Conservation (phyloP, 2,329 filamentous ascomycete genomes). For the Trichoderma polysporum region DNA sequence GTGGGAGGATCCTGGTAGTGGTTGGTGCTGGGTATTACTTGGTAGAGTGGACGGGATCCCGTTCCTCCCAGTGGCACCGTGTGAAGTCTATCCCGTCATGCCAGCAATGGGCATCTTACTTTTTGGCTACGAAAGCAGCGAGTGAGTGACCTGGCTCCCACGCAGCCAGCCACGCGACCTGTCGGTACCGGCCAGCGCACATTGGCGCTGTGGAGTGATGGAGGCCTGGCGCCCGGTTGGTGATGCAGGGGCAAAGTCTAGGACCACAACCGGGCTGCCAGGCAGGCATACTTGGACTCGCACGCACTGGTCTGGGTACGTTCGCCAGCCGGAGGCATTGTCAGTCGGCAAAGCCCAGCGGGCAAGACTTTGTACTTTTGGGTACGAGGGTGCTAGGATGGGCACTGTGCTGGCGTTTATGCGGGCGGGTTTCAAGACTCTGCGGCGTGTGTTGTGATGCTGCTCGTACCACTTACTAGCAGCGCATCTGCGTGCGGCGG, state of each 20-base stretch:
- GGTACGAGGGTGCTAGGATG: background rate
- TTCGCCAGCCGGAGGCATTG: no score
- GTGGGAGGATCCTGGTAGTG: background rate
- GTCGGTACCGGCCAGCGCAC: conserved; percentile 21
- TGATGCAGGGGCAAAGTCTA: background rate
- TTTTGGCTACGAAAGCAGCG: background rate
- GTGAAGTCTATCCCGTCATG: background rate
- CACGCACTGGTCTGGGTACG: conserved; percentile 3
- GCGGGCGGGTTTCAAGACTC: conserved; percentile 2
- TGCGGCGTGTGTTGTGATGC: no score
- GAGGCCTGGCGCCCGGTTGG: conserved; percentile 2
- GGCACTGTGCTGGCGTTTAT: background rate
- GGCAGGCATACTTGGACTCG: background rate
- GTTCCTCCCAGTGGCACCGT: background rate
- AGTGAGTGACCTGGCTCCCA: conserved; percentile 14
- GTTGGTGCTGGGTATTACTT: background rate
- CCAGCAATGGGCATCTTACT: background rate
- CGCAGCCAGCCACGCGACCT: conserved; percentile 19
- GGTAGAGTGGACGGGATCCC: background rate
- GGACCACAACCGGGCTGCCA: background rate
- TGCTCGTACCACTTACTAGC: background rate
- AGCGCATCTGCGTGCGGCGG: no score
- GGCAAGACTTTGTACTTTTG: no score
- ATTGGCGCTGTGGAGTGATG: background rate
- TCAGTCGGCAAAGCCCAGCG: no score